Base-by-base conservation (phyloP, 1,284 basidiomycete species). In the Ceratobasidium sp. region DNA sequence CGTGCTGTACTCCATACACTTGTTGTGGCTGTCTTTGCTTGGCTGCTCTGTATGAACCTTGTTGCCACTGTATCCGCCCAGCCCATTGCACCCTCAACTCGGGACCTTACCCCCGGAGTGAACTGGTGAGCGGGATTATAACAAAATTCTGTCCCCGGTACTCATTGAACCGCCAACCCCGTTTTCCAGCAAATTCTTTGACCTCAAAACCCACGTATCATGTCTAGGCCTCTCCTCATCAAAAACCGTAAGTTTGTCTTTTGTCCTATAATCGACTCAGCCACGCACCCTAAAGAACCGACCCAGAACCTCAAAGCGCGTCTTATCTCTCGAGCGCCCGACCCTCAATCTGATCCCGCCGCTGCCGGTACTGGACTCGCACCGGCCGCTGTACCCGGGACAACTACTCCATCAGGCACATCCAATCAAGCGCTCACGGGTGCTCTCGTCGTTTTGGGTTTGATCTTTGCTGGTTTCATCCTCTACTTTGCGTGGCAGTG, bases 401-500 rank as follows among this genome's bases (percentile, higher is more conserved):
- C 67, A 6, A 38, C 38, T 33, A 33, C 70, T 40, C 12, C 46
- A 48, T 10, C 26, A 17, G 46, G 70, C n/a, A 48, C 50, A 44
- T 3, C 48, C 12, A 54, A 38, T 20, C 66, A 54, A 38, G 33
- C 70, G 42, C 42, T 73, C 23, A 61, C 57, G 23, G 44, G 26
- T 23, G 59, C 15, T 26, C 42, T 74, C 59, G 59, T 38, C 42
- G 33, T 52, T n/a, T 12, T 62, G 5, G 70, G 57, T 4, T 9
- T 62, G 20, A n/a, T 64, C 3, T 64, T 74, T 28, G 56, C 48
- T 26, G 70, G 70, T 7, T 74, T 74, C 20, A n/a, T 74, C 23
- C 15, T 64, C 7, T 74, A 62, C 46, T 74, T 74, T 74, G 42
- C 59, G 44, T 74, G 70, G 70, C 56, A 61, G 70, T 74, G 70